A percentile compares a stretch with the other conserved stretches of the same genome.
These are phyloP conservation scores for Ustilago xerochloae DNA, from an alignment of 1,284 basidiomycete genomes.

Conservation along the genomic window DNA sequence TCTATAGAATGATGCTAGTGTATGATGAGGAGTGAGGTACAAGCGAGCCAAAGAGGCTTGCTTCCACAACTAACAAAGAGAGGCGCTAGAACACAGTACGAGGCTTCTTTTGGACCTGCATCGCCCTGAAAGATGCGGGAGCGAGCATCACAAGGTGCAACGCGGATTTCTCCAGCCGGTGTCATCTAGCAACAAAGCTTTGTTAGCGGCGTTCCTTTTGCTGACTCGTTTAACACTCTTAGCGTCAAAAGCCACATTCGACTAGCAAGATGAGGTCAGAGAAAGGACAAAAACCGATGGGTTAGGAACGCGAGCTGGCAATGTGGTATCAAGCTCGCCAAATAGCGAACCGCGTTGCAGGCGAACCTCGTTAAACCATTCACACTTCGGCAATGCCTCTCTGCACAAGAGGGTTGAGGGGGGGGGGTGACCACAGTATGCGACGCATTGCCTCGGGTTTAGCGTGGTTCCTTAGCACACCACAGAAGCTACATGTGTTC, in stretches of 20 bases:
- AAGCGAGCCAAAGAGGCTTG: background rate
- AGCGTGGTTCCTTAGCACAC: too few relatives aligned
- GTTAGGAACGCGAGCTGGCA: slow-evolving; percentile 1
- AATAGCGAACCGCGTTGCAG: too few relatives aligned
- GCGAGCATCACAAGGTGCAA: background rate
- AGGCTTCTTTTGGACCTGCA: slow-evolving; percentile 2
- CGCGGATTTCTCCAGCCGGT: background rate
- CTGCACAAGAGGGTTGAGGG: too few relatives aligned
- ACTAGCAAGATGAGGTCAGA: background rate
- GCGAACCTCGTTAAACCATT: slow-evolving; percentile 1
- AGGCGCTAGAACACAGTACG: background rate
- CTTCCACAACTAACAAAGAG: background rate
- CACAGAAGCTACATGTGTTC: background rate
- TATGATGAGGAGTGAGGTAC: background rate
- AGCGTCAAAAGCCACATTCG: background rate
- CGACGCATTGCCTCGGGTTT: background rate
- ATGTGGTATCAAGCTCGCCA: too few relatives aligned
- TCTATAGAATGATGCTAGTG: background rate
- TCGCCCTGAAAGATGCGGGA: background rate
- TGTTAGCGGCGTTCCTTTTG: slow-evolving; percentile 5
- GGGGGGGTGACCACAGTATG: too few relatives aligned
- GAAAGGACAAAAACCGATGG: too few relatives aligned
- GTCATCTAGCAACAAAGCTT: background rate
- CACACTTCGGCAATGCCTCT: background rate
- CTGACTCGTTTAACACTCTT: background rate